Base-by-base conservation (phyloP, 352 stramenopile genomes). In the Aphanomyces euteiches region DNA sequence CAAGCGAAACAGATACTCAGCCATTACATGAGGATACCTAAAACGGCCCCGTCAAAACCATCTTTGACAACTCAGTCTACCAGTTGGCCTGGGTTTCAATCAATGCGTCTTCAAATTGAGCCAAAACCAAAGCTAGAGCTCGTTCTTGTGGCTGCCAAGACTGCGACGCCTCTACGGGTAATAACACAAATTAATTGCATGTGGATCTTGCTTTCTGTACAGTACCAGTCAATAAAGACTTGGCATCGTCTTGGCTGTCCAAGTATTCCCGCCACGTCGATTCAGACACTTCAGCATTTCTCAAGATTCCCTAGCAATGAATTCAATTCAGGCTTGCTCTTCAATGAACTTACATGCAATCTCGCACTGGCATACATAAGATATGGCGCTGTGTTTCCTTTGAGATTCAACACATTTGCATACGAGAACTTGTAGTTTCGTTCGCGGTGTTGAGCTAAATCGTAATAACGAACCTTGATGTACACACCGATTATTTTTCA, bases 341-440 rank as follows among this genome's bases (percentile, higher is more conserved):
- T 50, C 10, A 48, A 21, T 21, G 3, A 1, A 19, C 37, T 19
- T 56, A 67, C 59, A 28, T 89, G 79, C 37, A 95, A 75, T 39
- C 87, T 76, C 7, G 87, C 84, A 28, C 77, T 90, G 41, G 87
- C 87, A 57, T 93, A 95, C 76, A 95, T 78, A 57, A 93, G 78
- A 67, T 92, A 95, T 54, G 92, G 85, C 21, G 84, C 87, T 13
- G 87, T 92, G 76, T 93, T 93, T 63, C 85, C 87, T 73, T 90
- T 92, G 43, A 92, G 73, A 54, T 87, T 87, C 10, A 93, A 79
- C 66, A 93, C 84, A 37, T 88, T 83, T 74, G 89, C 84, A 58
- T 91, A 92, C 13, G 87, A 75, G 64, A 93, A 93, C 75, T 92
- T 93, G 81, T 95, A 92, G 73, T 90, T 92, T 64, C 84, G 79